A percentile compares a stretch with the other conserved stretches of the same genome.
Conservation (phyloP, 2,329 filamentous ascomycete species). For the Aspergillus eucalypticola region DNA sequence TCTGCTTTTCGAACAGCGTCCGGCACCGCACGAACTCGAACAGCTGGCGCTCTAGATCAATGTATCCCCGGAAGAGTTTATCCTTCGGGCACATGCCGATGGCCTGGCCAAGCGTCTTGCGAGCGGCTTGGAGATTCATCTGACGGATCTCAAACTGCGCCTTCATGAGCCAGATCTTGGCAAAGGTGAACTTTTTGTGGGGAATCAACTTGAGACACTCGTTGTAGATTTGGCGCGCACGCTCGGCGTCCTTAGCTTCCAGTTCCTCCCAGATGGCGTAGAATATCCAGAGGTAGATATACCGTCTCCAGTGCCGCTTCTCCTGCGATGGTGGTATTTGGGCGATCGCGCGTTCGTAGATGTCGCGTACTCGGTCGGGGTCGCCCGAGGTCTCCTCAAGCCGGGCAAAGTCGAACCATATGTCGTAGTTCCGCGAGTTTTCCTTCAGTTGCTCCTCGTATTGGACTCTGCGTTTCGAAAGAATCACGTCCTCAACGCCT, state of each 20-base stretch:
- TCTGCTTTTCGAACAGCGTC: constrained; percentile 88
- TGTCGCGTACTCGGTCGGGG: constrained; percentile 78
- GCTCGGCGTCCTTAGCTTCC: constrained; percentile 73
- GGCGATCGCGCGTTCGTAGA: constrained; percentile 93
- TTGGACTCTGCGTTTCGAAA: constrained; percentile 88
- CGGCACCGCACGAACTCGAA: constrained; percentile 93
- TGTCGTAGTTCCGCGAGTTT: constrained; percentile 94
- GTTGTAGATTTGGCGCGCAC: constrained; percentile 86
- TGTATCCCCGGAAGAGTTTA: constrained; percentile 89
- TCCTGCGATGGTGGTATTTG: constrained; percentile 94
- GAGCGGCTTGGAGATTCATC: constrained; percentile 72
- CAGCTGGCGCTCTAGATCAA: constrained; percentile 87
- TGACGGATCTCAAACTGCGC: constrained; percentile 93
- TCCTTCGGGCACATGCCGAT: constrained; percentile 96
- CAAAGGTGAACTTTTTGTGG: constrained; percentile 96
- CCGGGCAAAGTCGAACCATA: constrained; percentile 93
- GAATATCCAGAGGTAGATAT: constrained; percentile 97
- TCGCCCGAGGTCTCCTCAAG: constrained; percentile 86
- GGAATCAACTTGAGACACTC: constrained; percentile 85
- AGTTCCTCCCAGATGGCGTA: constrained; percentile 95
- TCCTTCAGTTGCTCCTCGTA: constrained; percentile 95
- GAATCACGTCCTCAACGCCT: constrained; percentile 90
- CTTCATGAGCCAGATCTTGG: constrained; percentile 92
- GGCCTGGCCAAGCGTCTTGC: constrained; percentile 85
- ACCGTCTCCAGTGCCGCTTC: constrained; percentile 94